A percentile compares a stretch with the other conserved stretches of the same genome.
phyloP scores from a whole-genome alignment of 1,284 basidiomycete genomes.

The Agroathelia rolfsii region DNA sequence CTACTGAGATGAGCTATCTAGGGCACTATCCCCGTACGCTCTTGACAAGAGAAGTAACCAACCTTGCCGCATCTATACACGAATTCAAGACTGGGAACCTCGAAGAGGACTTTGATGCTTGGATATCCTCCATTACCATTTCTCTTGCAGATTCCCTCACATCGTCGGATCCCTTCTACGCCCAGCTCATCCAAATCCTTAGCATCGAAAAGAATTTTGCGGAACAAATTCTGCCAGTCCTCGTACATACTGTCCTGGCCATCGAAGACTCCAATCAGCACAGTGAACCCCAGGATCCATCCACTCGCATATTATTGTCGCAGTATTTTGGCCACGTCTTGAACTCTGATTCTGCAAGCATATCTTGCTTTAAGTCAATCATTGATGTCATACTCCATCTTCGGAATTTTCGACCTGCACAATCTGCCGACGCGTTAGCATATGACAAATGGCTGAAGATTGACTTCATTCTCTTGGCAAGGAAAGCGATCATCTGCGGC shows the following conservation, averaged over 20 bases:
- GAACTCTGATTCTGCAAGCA: conserved; percentile 27
- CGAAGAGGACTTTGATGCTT: conserved; percentile 50
- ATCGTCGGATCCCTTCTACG: conserved; percentile 52
- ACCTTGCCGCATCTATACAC: conserved; percentile 26
- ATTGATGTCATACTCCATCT: conserved; percentile 78
- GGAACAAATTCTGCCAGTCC: conserved; percentile 57
- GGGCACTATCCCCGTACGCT: conserved; percentile 30
- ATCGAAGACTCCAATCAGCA: conserved; percentile 18
- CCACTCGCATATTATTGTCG: conserved; percentile 35
- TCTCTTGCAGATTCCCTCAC: conserved; percentile 55
- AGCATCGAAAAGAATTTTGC: conserved; percentile 48
- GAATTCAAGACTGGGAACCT: conserved; percentile 26
- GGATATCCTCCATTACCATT: conserved; percentile 57
- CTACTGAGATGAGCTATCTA: conserved; percentile 44
- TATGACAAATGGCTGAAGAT: conserved; percentile 82
- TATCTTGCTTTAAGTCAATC: conserved; percentile 50
- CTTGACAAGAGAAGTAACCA: conserved; percentile 24
- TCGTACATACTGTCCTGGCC: conserved; percentile 65
- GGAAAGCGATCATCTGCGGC: conserved; percentile 68
- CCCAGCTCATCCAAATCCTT: conserved; percentile 54
- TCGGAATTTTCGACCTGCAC: conserved; percentile 48
- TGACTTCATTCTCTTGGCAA: conserved; percentile 64
- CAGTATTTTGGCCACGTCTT: conserved; percentile 58
- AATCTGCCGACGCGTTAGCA: conserved; percentile 41
- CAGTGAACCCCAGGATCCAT: conserved; percentile 6